A percentile compares a stretch with the other conserved stretches of the same genome.
phyloP scores from a whole-genome alignment of 1,284 basidiomycete genomes.

The Leccinum subspadiceum region DNA sequence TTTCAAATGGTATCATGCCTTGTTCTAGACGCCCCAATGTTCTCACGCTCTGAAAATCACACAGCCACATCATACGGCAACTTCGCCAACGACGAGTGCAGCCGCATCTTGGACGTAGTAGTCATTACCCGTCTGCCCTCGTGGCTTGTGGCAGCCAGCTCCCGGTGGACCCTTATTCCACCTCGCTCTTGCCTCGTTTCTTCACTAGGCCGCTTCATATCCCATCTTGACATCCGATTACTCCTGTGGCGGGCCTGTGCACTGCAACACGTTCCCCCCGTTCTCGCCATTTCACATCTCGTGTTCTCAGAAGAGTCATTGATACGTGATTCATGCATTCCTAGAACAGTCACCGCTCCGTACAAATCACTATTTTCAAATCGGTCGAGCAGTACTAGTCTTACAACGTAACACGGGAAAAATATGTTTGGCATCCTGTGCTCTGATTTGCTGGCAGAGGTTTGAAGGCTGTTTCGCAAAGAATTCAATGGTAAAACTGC shows the following conservation, averaged over 20 bases:
- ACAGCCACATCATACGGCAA: slow-evolving; percentile 27
- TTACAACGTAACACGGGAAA: not conserved
- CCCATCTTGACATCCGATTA: slow-evolving; percentile 16
- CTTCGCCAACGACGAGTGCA: not conserved
- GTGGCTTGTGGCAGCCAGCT: not conserved
- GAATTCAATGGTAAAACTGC: not conserved
- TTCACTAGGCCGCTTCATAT: slow-evolving; percentile 6
- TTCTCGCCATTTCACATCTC: not conserved
- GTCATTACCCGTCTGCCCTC: not conserved
- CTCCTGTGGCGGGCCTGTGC: not conserved
- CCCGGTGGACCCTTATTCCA: slow-evolving; percentile 5
- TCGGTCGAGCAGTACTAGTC: not conserved
- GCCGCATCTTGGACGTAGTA: not conserved
- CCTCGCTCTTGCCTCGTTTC: slow-evolving; percentile 21
- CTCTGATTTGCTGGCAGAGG: not conserved
- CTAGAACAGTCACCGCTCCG: slow-evolving; percentile 3
- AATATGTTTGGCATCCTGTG: not conserved
- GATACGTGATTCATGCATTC: not conserved
- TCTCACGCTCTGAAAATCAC: slow-evolving; percentile 30
- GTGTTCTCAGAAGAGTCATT: not conserved
- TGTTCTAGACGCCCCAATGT: slow-evolving; percentile 30
- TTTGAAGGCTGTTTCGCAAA: not conserved
- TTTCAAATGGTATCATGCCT: slow-evolving; percentile 25
- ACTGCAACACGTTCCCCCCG: slow-evolving; percentile 13
- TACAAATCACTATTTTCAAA: not conserved